Percentiles rank a stretch among this genome's conserved stretches.
Conservation (phyloP, 192 early-diverging fungal genomes). For the Coemansia sp. region DNA sequence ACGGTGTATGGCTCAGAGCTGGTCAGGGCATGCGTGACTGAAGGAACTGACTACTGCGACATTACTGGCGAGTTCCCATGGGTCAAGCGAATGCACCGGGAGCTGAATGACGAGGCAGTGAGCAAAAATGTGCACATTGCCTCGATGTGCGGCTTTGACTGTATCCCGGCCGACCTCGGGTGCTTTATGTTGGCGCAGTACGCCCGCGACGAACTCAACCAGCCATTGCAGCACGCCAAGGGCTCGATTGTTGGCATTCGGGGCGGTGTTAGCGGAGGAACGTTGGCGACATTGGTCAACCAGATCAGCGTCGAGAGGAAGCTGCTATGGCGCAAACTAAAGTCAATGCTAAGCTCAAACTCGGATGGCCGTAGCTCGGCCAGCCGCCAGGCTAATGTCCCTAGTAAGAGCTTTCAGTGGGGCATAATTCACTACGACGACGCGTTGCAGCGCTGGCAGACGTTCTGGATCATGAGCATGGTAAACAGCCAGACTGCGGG, state of each 20-base stretch:
- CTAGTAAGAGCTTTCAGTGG: conserved; percentile 14
- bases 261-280: conserved; percentile 70
- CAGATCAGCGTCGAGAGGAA: conserved; percentile 20
- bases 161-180: conserved; percentile 85
- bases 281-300: conserved; percentile 47
- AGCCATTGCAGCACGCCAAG: conserved; percentile 62
- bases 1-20: conserved; percentile 66
- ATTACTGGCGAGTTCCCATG: conserved; percentile 81
- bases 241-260: conserved; percentile 54
- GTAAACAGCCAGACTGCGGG: conserved; percentile 25
- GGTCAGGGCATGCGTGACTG: conserved; percentile 41
- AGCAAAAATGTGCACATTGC: conserved; percentile 70
- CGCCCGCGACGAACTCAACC: conserved; percentile 46
- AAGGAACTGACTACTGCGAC: conserved; percentile 81
- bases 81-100: conserved; percentile 62
- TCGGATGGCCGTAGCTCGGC: neutral
- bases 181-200: conserved; percentile 69
- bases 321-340: neutral
- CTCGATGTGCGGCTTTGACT: conserved; percentile 86
- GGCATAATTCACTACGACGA: conserved; percentile 44
- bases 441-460: conserved; percentile 48
- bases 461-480: conserved; percentile 48
- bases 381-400: neutral
- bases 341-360: neutral
- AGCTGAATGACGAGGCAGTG: conserved; percentile 66